Conservation (phyloP, 106 monocot genomes). For the Dioscorea zingiberensis region DNA sequence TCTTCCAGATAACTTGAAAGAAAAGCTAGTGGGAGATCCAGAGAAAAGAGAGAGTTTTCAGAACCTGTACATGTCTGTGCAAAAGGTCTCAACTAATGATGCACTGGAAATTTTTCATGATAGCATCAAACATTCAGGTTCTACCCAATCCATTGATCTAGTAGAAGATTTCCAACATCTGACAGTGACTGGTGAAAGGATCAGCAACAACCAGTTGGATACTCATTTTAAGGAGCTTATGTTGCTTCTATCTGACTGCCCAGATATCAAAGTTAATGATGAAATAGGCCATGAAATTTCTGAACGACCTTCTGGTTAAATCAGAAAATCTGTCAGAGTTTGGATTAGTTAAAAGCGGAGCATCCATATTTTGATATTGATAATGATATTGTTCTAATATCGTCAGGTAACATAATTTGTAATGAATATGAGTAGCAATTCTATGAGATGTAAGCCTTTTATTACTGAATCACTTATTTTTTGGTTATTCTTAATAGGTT, state of each 20-base stretch:
- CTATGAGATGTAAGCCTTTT: too few relatives aligned
- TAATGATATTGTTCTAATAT: too few relatives aligned
- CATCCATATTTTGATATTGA: too few relatives aligned
- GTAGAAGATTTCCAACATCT: conserved; percentile 1
- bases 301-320: neutral
- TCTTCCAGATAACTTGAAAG: conserved; percentile 50
- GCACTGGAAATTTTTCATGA: conserved; percentile 34
- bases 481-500: too few relatives aligned
- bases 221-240: conserved; percentile 24
- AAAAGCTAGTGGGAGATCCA: conserved; percentile 29
- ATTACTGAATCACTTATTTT: too few relatives aligned
- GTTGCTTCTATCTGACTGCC: conserved; percentile 20
- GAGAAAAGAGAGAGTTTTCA: conserved; percentile 31
- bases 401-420: too few relatives aligned
- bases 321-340: too few relatives aligned
- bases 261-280: conserved; percentile 24
- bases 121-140: conserved; percentile 7
- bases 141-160: neutral
- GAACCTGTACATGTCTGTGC: conserved; percentile 30
- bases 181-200: neutral
- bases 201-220: conserved; percentile 17
- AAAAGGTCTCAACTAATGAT: conserved; percentile 43
- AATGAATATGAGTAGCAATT: too few relatives aligned
- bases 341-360: too few relatives aligned
- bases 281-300: conserved; percentile 5